Evolutionary conservation across 108 stramenopile species (phyloP).

Genomic region (Chaetoceros tenuissimus): DNA sequence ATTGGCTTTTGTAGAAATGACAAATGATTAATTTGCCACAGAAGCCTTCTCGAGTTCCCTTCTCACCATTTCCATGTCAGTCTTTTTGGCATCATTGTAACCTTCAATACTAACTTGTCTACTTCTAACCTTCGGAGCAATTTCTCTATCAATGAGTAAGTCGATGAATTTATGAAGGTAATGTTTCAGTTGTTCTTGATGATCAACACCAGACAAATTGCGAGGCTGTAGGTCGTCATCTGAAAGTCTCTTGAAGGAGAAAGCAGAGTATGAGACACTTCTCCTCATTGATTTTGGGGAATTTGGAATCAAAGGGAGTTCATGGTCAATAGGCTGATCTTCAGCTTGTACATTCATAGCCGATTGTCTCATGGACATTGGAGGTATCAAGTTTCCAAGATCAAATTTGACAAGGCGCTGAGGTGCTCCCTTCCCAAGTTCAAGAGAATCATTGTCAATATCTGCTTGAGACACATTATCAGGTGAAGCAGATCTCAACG

Average conservation of each 20-base stretch:
- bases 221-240: constrained; percentile 8
- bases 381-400: no score
- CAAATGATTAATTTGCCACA: no score
- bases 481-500: no score
- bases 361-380: no score
- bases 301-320: background rate
- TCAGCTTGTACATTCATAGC: background rate
- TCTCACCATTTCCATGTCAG: background rate
- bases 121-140: constrained; percentile 27
- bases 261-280: no score
- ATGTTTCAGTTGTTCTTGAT: constrained; percentile 44
- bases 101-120: background rate
- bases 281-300: no score
- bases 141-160: constrained; percentile 66
- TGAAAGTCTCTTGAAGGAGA: constrained; percentile 2
- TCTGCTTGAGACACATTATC: no score
- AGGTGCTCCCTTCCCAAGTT: no score
- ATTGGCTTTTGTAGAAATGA: no score
- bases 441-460: no score
- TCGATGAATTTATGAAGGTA: constrained; percentile 74
- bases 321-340: background rate
- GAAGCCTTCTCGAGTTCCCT: background rate
- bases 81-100: background rate
- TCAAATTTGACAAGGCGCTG: no score
- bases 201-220: constrained; percentile 17